phyloP scores from a whole-genome alignment of 2,329 filamentous ascomycete species.

The Fonsecaea monophora region DNA sequence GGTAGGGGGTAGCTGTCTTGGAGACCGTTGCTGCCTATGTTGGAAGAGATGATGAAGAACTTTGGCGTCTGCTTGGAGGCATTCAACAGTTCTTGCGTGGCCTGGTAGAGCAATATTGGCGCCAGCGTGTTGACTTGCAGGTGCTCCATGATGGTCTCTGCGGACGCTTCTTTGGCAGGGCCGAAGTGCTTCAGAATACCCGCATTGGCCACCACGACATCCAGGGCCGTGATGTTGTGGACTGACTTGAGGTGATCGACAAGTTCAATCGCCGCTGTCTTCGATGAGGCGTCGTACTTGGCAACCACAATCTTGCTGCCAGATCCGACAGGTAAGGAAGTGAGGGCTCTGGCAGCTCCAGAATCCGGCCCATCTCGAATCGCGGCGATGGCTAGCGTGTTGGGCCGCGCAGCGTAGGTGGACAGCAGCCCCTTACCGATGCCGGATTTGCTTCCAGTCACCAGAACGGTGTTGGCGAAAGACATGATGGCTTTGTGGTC shows the following conservation, averaged over 20 bases:
- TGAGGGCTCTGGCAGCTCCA: constrained; percentile 40
- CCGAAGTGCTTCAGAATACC: constrained; percentile 49
- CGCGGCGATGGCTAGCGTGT: constrained; percentile 32
- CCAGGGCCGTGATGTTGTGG: constrained; percentile 50
- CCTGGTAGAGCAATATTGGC: constrained; percentile 45
- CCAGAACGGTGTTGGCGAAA: constrained; percentile 27
- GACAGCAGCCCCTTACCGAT: constrained; percentile 33
- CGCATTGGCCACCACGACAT: constrained; percentile 61
- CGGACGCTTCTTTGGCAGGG: constrained; percentile 44
- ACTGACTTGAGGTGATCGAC: constrained; percentile 42
- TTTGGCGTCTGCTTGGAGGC: constrained; percentile 42
- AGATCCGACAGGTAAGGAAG: constrained; percentile 44
- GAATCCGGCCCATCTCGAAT: constrained; percentile 34
- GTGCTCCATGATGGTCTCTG: constrained; percentile 49
- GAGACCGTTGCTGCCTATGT: constrained; percentile 45
- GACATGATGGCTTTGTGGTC: constrained; percentile 17
- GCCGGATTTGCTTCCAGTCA: constrained; percentile 32
- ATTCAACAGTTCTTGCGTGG: constrained; percentile 47
- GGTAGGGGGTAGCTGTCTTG: constrained; percentile 39
- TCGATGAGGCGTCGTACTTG: constrained; percentile 49
- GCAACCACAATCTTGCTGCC: constrained; percentile 50
- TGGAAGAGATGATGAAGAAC: constrained; percentile 49
- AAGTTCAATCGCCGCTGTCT: constrained; percentile 44
- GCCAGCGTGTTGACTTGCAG: constrained; percentile 52
- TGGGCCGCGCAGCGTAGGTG: constrained; percentile 31